Conservation (phyloP, 495 filamentous ascomycete species). For the Cercophora newfieldiana region DNA sequence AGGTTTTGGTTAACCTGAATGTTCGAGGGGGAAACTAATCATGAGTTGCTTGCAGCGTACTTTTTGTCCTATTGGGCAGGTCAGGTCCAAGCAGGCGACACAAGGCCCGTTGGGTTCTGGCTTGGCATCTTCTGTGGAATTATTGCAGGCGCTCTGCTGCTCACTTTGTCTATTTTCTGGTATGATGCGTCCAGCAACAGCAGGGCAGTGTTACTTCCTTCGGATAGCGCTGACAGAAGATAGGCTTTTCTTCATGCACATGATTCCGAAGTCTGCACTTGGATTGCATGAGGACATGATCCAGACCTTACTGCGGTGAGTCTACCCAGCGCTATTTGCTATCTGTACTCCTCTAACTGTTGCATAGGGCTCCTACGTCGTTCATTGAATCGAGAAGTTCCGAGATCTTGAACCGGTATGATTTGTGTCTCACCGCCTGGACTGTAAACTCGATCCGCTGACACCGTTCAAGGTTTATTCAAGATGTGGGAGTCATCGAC, state of each 20-base stretch:
- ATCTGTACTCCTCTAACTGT: not conserved
- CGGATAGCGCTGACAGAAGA: not conserved
- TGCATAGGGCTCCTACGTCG: not conserved
- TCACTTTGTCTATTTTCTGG: not conserved
- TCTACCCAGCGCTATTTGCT: not conserved
- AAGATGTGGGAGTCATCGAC: not conserved
- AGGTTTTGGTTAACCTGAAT: too few species aligned
- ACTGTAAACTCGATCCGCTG: not conserved
- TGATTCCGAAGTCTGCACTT: slow-evolving; percentile 2
- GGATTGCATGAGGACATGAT: not conserved
- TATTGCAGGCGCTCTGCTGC: not conserved
- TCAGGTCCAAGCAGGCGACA: not conserved
- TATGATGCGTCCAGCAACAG: not conserved
- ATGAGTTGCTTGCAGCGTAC: too few species aligned
- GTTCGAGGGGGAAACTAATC: too few species aligned
- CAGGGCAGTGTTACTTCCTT: not conserved
- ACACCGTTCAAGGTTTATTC: not conserved
- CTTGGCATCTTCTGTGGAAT: not conserved
- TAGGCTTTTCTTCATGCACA: not conserved
- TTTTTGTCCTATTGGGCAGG: not conserved
- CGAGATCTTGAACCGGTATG: slow-evolving; percentile 1
- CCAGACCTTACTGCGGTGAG: not conserved
- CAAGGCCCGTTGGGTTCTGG: not conserved
- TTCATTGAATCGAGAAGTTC: not conserved
- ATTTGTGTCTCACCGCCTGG: not conserved